Percentiles rank a stretch among this genome's conserved stretches.
phyloP scores from a whole-genome alignment of 192 early-diverging fungal genomes.

The Chytriomyces hyalinus region DNA sequence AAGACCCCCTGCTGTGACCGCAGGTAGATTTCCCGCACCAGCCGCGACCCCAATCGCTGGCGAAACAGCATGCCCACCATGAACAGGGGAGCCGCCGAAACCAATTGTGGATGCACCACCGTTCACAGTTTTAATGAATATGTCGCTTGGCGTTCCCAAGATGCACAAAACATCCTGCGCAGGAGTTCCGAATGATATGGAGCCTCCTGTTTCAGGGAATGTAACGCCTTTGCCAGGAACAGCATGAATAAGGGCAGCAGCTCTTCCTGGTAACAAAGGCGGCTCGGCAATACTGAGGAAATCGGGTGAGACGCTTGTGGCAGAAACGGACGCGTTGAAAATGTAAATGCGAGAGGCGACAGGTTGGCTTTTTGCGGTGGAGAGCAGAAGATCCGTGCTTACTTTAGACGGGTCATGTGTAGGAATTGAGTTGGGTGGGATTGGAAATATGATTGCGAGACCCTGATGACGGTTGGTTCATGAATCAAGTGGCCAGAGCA shows the following conservation, averaged over 20 bases:
- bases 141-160: not conserved
- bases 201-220: not conserved
- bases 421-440: not conserved
- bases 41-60: not conserved
- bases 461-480: not conserved
- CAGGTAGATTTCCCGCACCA: not conserved
- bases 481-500: not conserved
- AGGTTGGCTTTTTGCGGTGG: not conserved
- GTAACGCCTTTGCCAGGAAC: constrained; percentile 13
- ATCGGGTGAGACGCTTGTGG: not conserved
- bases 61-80: not conserved
- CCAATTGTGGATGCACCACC: not conserved
- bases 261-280: not conserved
- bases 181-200: not conserved
- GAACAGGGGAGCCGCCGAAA: too few species aligned
- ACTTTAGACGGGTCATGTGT: not conserved
- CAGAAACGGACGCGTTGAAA: constrained; percentile 10
- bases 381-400: constrained; percentile 14
- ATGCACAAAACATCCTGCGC: constrained; percentile 7
- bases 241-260: not conserved
- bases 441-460: constrained; percentile 18
- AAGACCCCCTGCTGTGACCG: not conserved
- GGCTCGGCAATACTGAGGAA: not conserved
- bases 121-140: constrained; percentile 3
- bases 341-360: constrained; percentile 24